Conservation (phyloP, 345 rosid genomes). For the Punica granatum region DNA sequence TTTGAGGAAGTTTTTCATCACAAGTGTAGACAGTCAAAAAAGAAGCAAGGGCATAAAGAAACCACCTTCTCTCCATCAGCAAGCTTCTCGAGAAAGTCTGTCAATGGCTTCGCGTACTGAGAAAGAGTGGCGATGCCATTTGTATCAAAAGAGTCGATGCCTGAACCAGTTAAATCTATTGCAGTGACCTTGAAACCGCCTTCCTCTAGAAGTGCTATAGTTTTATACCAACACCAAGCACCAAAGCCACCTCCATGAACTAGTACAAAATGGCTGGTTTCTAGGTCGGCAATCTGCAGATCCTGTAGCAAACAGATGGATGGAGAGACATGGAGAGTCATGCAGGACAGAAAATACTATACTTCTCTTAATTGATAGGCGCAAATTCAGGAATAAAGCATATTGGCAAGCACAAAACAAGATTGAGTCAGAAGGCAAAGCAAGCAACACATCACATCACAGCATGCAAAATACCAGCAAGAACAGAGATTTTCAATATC, state of each 20-base stretch:
- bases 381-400: background rate
- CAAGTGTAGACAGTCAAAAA: background rate
- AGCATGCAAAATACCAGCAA: background rate
- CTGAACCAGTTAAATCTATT: constrained; percentile 86
- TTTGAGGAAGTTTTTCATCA: background rate
- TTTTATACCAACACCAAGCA: constrained; percentile 99
- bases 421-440: background rate
- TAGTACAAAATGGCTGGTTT: constrained; percentile 75
- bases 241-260: constrained; percentile 99
- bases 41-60: background rate
- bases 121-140: constrained; percentile 62
- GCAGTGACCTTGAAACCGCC: constrained; percentile 86
- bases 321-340: background rate
- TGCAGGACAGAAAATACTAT: background rate
- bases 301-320: constrained; percentile 35
- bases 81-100: constrained; percentile 68
- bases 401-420: background rate
- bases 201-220: constrained; percentile 88
- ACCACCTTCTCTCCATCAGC: constrained; percentile 65
- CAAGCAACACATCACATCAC: background rate
- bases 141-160: constrained; percentile 64
- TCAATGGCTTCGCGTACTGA: constrained; percentile 81
- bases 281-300: constrained; percentile 61
- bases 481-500: background rate
- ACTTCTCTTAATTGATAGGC: background rate